Percentiles rank a stretch among this genome's conserved stretches.
Conservation (phyloP, 139 green algal species). For the Chlorella sp. region DNA sequence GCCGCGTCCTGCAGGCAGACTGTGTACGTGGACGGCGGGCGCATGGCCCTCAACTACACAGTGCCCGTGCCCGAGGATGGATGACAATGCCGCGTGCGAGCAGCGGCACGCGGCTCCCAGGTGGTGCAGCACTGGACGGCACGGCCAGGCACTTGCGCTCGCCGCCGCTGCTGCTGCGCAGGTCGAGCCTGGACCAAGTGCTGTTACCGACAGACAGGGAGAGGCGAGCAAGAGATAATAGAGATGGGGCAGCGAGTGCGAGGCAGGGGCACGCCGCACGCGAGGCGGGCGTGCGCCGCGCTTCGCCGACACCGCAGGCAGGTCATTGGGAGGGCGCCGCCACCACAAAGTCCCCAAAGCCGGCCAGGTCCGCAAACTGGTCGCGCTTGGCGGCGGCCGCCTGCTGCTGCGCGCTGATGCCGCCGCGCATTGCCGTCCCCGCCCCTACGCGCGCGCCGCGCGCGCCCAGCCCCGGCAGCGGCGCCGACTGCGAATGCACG, state of each 20-base stretch:
- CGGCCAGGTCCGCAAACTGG: background rate
- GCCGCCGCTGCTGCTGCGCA: background rate
- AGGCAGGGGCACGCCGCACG: no score
- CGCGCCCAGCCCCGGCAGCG: background rate
- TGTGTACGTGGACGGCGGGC: conserved; percentile 82
- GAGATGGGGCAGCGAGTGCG: no score
- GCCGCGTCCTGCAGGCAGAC: conserved; percentile 14
- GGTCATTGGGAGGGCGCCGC: no score
- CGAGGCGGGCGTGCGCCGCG: no score
- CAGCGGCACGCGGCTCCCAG: no score
- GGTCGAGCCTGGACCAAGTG: background rate
- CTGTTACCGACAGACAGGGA: no score
- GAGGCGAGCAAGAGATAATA: no score
- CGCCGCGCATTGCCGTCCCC: no score
- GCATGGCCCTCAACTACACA: conserved; percentile 83
- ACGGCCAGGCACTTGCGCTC: background rate
- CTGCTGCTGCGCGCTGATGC: background rate
- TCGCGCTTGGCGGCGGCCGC: background rate
- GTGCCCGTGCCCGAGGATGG: conserved; percentile 50
- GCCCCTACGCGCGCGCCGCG: background rate
- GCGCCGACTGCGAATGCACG: background rate
- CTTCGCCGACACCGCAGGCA: no score
- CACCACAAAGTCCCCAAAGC: background rate
- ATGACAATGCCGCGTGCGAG: no score
- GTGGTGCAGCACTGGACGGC: background rate